Percentiles rank a stretch among this genome's conserved stretches.
These are phyloP conservation scores for Colletotrichum navitas DNA, from an alignment of 2,329 filamentous ascomycete genomes.

Conservation along the genomic window DNA sequence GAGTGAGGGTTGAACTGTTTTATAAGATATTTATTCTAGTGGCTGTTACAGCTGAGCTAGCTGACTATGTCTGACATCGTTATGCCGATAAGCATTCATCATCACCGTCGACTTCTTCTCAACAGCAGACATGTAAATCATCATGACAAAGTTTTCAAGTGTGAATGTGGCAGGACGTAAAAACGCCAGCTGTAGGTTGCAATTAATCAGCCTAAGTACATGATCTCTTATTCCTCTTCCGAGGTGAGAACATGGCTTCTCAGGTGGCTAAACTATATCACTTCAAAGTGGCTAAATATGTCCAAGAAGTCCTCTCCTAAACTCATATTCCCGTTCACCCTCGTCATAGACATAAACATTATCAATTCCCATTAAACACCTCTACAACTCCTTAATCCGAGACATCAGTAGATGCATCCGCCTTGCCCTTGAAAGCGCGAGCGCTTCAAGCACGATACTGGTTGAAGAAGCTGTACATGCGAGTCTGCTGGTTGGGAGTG, in stretches of 20 bases:
- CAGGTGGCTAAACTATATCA: background rate
- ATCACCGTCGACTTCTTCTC: no score
- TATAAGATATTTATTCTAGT: no score
- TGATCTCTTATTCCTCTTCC: background rate
- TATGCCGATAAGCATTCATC: no score
- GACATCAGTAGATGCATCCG: background rate
- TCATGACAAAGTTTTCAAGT: background rate
- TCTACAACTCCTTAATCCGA: background rate
- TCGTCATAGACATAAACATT: background rate
- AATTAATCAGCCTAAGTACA: background rate
- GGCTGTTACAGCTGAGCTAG: no score
- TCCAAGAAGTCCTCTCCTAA: background rate
- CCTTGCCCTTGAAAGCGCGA: background rate
- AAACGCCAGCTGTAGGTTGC: background rate
- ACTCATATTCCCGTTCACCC: background rate
- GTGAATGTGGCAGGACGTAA: background rate
- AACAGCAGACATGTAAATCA: no score
- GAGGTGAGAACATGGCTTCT: background rate
- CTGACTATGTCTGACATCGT: no score
- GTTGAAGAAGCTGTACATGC: slow-evolving; percentile 56
- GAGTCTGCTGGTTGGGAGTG: slow-evolving; percentile 56
- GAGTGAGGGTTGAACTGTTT: no score
- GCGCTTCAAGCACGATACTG: slow-evolving; percentile 50
- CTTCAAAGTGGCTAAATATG: background rate
- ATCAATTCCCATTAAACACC: background rate